These are phyloP conservation scores for Colletotrichum higginsianum DNA, from an alignment of 2,329 filamentous ascomycete species.

Conservation along the genomic window DNA sequence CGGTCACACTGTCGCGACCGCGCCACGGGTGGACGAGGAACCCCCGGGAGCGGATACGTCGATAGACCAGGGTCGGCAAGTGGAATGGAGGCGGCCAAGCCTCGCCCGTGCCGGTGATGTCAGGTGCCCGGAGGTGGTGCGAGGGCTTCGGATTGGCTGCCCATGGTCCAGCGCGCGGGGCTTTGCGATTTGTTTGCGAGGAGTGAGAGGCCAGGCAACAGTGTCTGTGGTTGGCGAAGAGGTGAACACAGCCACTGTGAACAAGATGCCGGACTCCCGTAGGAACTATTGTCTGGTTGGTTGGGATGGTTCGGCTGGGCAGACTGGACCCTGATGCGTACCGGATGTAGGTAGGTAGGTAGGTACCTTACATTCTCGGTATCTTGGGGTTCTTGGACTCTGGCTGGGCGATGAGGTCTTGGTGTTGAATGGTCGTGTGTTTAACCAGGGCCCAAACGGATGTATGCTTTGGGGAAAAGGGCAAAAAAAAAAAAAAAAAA, in stretches of 20 bases:
- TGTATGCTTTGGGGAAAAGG: neutral
- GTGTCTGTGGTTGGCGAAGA: constrained; percentile 3
- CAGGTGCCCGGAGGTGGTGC: constrained; percentile 21
- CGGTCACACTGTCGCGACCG: neutral
- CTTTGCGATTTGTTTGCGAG: constrained; percentile 19
- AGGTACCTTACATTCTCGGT: constrained; percentile 8
- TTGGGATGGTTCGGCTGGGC: constrained; percentile 3
- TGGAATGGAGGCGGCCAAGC: constrained; percentile 16
- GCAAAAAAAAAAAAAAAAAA: too few species aligned
- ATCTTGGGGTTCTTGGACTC: neutral
- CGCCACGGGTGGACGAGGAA: constrained; percentile 33
- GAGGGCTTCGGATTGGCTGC: neutral
- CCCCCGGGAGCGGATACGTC: constrained; percentile 10
- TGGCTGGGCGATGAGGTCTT: constrained; percentile 8
- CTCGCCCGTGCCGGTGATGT: constrained; percentile 34
- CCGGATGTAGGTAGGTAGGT: neutral
- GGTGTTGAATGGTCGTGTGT: neutral
- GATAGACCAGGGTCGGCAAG: constrained; percentile 1
- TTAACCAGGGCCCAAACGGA: neutral
- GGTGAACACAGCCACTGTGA: constrained; percentile 31
- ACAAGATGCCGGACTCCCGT: constrained; percentile 15
- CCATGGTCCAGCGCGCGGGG: neutral
- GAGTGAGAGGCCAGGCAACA: neutral
- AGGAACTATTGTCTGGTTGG: constrained; percentile 1
- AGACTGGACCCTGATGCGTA: constrained; percentile 7